A percentile compares a stretch with the other conserved stretches of the same genome.
phyloP scores from a whole-genome alignment of 1,284 basidiomycete species.

The Irpex rosettiformis region DNA sequence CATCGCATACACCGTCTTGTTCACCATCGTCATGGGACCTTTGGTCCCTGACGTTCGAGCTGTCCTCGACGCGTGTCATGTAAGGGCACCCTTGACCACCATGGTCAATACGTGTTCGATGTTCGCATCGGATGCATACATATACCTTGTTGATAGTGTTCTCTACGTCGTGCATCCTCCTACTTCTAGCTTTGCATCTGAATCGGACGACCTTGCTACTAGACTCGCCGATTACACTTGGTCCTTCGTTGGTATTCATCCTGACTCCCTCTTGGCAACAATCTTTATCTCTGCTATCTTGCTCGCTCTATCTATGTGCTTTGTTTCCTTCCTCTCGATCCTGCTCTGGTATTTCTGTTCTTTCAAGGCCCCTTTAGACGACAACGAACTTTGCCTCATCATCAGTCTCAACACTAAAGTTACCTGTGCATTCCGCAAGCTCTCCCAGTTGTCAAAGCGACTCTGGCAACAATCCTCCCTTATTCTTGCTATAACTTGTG shows the following conservation, averaged over 20 bases:
- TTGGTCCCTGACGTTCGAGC: neutral
- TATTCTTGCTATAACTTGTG: neutral
- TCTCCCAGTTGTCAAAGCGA: neutral
- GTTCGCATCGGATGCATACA: too few species aligned
- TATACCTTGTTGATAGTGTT: too few species aligned
- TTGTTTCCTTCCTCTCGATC: neutral
- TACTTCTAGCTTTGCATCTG: too few species aligned
- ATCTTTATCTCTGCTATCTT: too few species aligned
- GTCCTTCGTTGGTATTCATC: too few species aligned
- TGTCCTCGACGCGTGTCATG: neutral
- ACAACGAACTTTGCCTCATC: neutral
- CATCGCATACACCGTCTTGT: neutral
- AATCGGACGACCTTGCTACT: too few species aligned
- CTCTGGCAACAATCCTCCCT: neutral
- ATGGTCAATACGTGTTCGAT: neutral
- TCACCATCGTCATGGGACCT: neutral
- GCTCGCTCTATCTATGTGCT: too few species aligned
- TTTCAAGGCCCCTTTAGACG: neutral
- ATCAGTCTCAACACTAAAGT: neutral
- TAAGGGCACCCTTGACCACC: neutral
- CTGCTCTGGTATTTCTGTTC: neutral
- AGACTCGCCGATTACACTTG: too few species aligned
- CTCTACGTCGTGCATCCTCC: too few species aligned
- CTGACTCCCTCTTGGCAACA: too few species aligned
- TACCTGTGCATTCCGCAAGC: neutral